Base-by-base conservation (phyloP, 345 rosid genomes). In the Rubroshorea leprosula region DNA sequence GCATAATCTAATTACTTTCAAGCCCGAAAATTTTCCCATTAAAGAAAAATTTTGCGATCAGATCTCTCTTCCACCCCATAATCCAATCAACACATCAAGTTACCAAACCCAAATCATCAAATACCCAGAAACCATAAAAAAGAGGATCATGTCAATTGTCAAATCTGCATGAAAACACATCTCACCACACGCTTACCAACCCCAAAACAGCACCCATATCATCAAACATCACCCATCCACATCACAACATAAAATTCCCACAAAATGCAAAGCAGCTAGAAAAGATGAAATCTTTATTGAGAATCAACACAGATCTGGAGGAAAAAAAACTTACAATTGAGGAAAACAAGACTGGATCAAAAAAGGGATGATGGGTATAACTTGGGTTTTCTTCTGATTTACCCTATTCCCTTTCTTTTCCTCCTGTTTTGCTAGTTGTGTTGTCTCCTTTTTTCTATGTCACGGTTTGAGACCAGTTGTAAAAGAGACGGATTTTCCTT, bases 201-300 rank as follows among this genome's bases (percentile, higher is more conserved):
- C 9, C 13, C 2, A 4, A 29, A 29, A 3, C 35, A 9, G 9
- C 4, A 29, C 9, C 35, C 4, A 29, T 9, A 29, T 29, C 9
- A 35, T 35, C 41, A 4, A 35, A 35, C 12, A n/a, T 6, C 41
- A 1, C 41, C 3, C 41, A 35, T 35, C 41, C 12, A 10, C 41
- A 35, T 35, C 41, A 4, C 41, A 35, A 35, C 41, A 35, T 6
- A 2, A 10, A 9, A 29, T 29, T 29, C 35, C 35, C 39, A 51
- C 38, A 67, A 29, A 31, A 38, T 46, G 13, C 22, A 39, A 23
- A 31, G n/a, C 22, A 9, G 53, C 3, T 1, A 0, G 23, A n/a
- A 23, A n/a, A 48, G 55, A 48, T 6, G 49, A 20, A 48, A 19
- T 50, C 54, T 65, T 50, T 62, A 68, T 60, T 50, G 63, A 13